Conservation (phyloP, 768 basidiomycete genomes). For the Boletus vermiculosoides region DNA sequence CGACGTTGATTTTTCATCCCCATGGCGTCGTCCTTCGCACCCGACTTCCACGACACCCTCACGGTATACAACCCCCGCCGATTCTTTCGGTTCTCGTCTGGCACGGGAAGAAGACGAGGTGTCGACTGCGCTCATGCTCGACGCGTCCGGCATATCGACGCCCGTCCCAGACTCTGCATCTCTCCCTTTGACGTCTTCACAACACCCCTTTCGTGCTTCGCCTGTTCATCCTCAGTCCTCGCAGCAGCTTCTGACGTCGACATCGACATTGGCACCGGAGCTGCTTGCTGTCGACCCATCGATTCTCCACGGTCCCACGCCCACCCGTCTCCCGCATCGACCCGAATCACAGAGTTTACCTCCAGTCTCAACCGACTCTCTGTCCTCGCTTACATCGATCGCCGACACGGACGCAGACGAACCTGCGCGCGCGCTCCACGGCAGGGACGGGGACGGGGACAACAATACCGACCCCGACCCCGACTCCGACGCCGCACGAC, state of each 20-base stretch:
- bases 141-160: conserved; percentile 14
- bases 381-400: conserved; percentile 22
- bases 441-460: too few relatives aligned
- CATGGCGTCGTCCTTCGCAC: background rate
- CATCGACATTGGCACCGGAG: background rate
- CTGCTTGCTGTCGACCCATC: conserved; percentile 14
- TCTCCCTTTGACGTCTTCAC: conserved; percentile 3
- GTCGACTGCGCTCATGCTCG: conserved; percentile 17
- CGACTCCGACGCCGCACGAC: background rate
- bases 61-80: conserved; percentile 12
- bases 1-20: conserved; percentile 1
- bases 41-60: background rate
- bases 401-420: background rate
- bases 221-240: background rate
- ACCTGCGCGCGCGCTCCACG: too few relatives aligned
- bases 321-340: background rate
- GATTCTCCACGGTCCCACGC: conserved; percentile 1
- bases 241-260: background rate
- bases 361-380: background rate
- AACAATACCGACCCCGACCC: background rate
- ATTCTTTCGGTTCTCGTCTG: background rate
- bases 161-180: background rate
- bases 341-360: background rate
- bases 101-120: conserved; percentile 26
- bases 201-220: background rate